These are phyloP conservation scores for Boechera stricta DNA, from an alignment of 345 rosid genomes.

Conservation along the genomic window DNA sequence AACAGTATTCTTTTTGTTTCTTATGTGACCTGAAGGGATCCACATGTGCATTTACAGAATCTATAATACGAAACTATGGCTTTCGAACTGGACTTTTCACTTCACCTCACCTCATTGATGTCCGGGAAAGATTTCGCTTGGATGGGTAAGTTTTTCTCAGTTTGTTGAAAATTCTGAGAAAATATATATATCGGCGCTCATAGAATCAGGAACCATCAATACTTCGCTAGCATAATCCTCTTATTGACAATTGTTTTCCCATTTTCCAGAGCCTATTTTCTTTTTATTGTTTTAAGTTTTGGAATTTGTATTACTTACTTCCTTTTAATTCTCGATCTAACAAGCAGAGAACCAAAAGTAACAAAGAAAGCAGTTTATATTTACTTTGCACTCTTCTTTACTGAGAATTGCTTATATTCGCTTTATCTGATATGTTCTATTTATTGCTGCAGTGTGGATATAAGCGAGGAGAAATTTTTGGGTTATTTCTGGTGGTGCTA, in stretches of 20 bases:
- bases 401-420: slow-evolving; percentile 13
- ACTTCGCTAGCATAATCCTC: not conserved
- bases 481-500: slow-evolving; percentile 99
- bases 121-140: slow-evolving; percentile 91
- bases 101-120: slow-evolving; percentile 95
- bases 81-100: slow-evolving; percentile 94
- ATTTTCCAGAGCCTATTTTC: not conserved
- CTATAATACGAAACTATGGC: slow-evolving; percentile 83
- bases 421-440: slow-evolving; percentile 36
- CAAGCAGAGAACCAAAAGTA: not conserved
- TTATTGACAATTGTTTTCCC: slow-evolving; percentile 2
- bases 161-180: not conserved
- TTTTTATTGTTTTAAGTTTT: slow-evolving; percentile 1
- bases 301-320: not conserved
- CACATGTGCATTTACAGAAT: slow-evolving; percentile 90
- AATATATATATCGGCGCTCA: not conserved
- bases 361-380: not conserved
- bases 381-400: not conserved
- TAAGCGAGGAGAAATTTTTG: slow-evolving; percentile 87
- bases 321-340: not conserved
- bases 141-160: slow-evolving; percentile 62
- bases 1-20: not conserved
- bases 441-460: slow-evolving; percentile 68
- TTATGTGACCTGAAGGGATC: slow-evolving; percentile 67
- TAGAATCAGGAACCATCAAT: slow-evolving; percentile 7